phyloP scores from a whole-genome alignment of 352 stramenopile genomes.

The Aphanomyces cochlioides region DNA sequence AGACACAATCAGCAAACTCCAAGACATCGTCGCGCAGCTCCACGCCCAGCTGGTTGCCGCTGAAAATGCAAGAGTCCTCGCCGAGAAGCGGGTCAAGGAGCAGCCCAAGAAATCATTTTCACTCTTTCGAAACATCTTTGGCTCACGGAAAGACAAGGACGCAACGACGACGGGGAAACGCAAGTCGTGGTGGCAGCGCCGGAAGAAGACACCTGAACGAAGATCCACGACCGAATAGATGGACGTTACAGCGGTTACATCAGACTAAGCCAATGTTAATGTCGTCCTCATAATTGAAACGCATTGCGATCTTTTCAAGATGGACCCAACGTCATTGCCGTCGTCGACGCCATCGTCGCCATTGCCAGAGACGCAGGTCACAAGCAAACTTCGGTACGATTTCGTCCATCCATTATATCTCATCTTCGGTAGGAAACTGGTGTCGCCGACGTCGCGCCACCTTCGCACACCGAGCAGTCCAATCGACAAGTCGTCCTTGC shows the following conservation, averaged over 20 bases:
- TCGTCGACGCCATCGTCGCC: not conserved
- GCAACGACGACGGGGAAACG: not conserved
- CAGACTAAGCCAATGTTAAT: not conserved
- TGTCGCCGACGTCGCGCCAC: not conserved
- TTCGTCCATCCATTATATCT: not conserved
- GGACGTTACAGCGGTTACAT: constrained; percentile 3
- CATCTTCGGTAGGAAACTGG: constrained; percentile 11
- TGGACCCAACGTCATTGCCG: not conserved
- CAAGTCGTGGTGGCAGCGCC: constrained; percentile 14
- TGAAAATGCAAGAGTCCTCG: constrained; percentile 5
- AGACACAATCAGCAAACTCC: not conserved
- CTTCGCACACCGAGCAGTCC: not conserved
- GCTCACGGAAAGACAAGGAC: not conserved
- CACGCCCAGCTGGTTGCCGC: constrained; percentile 14
- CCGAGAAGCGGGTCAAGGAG: constrained; percentile 2
- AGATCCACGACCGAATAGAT: not conserved
- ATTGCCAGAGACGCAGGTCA: not conserved
- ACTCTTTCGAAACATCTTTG: not conserved
- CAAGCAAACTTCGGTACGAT: not conserved
- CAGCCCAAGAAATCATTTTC: not conserved
- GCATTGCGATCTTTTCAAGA: constrained; percentile 1
- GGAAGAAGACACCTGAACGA: not conserved
- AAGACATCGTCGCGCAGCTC: constrained; percentile 17
- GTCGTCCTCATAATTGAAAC: not conserved
- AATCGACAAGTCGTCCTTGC: not conserved